Conservation (phyloP, 108 stramenopile species). For the Cylindrotheca fusiformis region DNA sequence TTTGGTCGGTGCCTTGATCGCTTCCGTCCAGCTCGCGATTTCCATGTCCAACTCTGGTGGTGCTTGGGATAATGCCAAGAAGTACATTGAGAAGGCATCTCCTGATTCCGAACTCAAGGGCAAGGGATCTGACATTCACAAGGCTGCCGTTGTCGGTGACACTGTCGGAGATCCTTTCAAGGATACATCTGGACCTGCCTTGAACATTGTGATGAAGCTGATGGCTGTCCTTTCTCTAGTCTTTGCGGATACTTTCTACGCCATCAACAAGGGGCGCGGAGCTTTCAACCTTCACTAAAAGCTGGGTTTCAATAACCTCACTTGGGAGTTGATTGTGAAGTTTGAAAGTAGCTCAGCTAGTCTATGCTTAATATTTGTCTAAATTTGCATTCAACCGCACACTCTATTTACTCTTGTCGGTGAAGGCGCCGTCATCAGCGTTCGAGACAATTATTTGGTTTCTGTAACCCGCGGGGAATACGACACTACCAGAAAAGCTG, state of each 20-base stretch:
- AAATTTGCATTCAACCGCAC: no score
- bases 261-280: slow-evolving; percentile 84
- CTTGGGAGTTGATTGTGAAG: neutral
- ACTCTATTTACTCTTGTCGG: no score
- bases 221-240: slow-evolving; percentile 97
- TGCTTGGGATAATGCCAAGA: slow-evolving; percentile 99
- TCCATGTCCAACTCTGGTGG: slow-evolving; percentile 99
- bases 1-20: slow-evolving; percentile 89
- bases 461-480: slow-evolving; percentile 51
- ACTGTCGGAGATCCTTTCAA: slow-evolving; percentile 99
- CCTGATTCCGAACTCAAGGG: slow-evolving; percentile 86
- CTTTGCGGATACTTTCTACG: slow-evolving; percentile 94
- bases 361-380: no score
- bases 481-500: slow-evolving; percentile 28
- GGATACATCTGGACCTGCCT: slow-evolving; percentile 96
- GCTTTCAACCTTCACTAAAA: slow-evolving; percentile 50
- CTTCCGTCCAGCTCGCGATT: slow-evolving; percentile 94
- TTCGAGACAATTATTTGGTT: slow-evolving; percentile 37
- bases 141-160: slow-evolving; percentile 97
- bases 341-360: neutral
- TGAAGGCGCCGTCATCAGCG: no score
- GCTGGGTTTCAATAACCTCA: neutral
- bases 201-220: slow-evolving; percentile 99
- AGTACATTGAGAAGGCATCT: slow-evolving; percentile 93
- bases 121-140: slow-evolving; percentile 93